Evolutionary conservation across 1,139 yeast genomes (phyloP).

Genomic region (Pichia sp.): DNA sequence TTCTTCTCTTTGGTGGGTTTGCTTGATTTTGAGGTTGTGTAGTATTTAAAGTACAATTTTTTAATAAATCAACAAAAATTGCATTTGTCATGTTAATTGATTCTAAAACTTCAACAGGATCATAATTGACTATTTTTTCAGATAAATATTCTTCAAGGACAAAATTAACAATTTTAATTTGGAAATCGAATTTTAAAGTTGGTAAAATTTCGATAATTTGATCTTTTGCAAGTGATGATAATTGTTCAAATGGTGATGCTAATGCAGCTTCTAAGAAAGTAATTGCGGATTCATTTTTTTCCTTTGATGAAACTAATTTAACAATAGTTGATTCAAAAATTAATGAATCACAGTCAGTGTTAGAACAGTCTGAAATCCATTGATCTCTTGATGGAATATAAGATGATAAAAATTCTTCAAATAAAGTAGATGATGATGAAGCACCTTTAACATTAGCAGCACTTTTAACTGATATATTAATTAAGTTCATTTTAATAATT

Average conservation of each 20-base stretch:
- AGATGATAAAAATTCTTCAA: constrained; percentile 33
- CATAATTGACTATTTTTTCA: constrained; percentile 34
- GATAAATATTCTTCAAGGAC: constrained; percentile 49
- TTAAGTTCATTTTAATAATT: constrained; percentile 37
- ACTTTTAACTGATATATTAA: constrained; percentile 34
- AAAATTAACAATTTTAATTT: constrained; percentile 50
- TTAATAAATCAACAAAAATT: constrained; percentile 44
- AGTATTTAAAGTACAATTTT: constrained; percentile 39
- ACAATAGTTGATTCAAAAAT: constrained; percentile 52
- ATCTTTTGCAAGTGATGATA: constrained; percentile 45
- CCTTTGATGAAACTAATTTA: constrained; percentile 52
- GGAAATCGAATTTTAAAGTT: constrained; percentile 50
- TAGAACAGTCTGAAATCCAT: constrained; percentile 42
- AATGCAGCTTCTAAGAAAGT: constrained; percentile 54
- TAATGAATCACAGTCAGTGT: constrained; percentile 44
- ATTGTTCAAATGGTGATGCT: constrained; percentile 43
- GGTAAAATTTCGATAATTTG: constrained; percentile 47
- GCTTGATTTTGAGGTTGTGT: constrained; percentile 18
- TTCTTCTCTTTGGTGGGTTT: constrained; percentile 62
- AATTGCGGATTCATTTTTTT: constrained; percentile 49
- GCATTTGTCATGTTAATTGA: constrained; percentile 41
- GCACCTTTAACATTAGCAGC: constrained; percentile 32
- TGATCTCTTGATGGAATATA: constrained; percentile 40
- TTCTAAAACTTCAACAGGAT: constrained; percentile 52
- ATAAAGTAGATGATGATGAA: constrained; percentile 35